Evolutionary conservation across 2,329 filamentous ascomycete species (phyloP), one percentile per base, ranked within the genome.

Genomic region (Ophiostoma fasciatum): DNA sequence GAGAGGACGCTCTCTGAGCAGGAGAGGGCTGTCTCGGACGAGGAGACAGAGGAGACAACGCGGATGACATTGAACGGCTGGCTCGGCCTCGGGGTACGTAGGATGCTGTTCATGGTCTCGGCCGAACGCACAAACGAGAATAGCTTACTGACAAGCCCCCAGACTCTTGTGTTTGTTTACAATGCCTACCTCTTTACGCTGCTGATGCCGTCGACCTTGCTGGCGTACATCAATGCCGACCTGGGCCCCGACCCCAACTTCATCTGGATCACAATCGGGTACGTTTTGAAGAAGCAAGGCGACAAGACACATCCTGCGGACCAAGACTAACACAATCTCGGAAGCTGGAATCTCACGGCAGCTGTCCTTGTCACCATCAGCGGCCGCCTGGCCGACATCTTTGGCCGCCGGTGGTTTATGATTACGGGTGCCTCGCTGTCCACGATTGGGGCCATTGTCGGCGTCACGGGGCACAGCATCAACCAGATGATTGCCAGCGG

Each of bases 401-500:
- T 57, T 27, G 57, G 56, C 7, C 42, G 55, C 13, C 50, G 56
- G 21, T 58, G 49, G 42, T 58, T 59, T 38, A 46, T 57, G 32
- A 47, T 58, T 18, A 45, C 49, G 5, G 57, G 57, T 2, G 50
- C 53, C 7, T 25, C 47, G 12, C 44, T 53, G 3, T 48, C 51
- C 6, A 48, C 56, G 7, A 45, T 59, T n/a, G 56, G 57, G 6
- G 52, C 51, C 22, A 50, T 60, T 19, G 48, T 61, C 5, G 54
- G 56, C 7, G 56, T 56, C 0, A 60, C 54, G 0, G 55, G 52
- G 9, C 47, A 55, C 33, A 49, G 38, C 26, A 59, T 61, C 36
- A 49, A 49, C 10, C 52, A 55, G 30, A 58, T 59, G 54, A 60
- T 61, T 32, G 50, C 49, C 5, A 51, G 51, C 22, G 55, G 56